These are phyloP conservation scores for Fusarium sublunatum DNA, from an alignment of 2,329 filamentous ascomycete species.

Conservation along the genomic window DNA sequence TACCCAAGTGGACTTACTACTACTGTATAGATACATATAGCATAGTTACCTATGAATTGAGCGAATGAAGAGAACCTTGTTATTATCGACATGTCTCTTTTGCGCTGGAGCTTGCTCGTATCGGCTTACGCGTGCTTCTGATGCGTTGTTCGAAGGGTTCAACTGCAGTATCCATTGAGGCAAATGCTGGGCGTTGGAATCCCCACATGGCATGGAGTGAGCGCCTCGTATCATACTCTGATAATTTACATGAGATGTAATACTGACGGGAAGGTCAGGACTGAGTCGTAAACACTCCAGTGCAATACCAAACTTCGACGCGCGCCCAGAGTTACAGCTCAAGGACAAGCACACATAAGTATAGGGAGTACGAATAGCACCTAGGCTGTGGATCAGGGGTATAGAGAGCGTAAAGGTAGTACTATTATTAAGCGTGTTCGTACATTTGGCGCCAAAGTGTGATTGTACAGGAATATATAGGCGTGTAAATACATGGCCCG, in stretches of 20 bases:
- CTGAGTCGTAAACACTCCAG: no score
- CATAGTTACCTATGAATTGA: not conserved
- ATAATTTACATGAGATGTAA: not conserved
- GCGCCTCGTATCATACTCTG: not conserved
- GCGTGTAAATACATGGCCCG: slow-evolving; percentile 37
- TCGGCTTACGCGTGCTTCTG: slow-evolving; percentile 41
- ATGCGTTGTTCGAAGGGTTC: slow-evolving; percentile 11
- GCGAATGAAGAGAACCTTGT: slow-evolving; percentile 1
- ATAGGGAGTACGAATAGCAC: slow-evolving; percentile 14
- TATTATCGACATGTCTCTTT: slow-evolving; percentile 1
- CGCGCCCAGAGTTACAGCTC: not conserved
- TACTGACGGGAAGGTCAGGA: no score
- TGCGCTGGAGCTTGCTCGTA: slow-evolving; percentile 31
- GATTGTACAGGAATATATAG: slow-evolving; percentile 37
- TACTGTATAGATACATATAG: not conserved
- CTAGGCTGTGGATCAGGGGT: slow-evolving; percentile 5
- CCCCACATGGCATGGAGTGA: slow-evolving; percentile 6
- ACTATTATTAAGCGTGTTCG: slow-evolving; percentile 34
- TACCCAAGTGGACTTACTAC: slow-evolving; percentile 13
- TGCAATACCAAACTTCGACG: not conserved
- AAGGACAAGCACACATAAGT: not conserved
- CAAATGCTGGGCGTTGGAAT: slow-evolving; percentile 7
- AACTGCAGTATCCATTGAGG: slow-evolving; percentile 7
- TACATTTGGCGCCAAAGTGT: slow-evolving; percentile 30
- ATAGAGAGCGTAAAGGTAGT: slow-evolving; percentile 23